Conservation (phyloP, 768 basidiomycete genomes). For the Pulveroboletus sp. region DNA sequence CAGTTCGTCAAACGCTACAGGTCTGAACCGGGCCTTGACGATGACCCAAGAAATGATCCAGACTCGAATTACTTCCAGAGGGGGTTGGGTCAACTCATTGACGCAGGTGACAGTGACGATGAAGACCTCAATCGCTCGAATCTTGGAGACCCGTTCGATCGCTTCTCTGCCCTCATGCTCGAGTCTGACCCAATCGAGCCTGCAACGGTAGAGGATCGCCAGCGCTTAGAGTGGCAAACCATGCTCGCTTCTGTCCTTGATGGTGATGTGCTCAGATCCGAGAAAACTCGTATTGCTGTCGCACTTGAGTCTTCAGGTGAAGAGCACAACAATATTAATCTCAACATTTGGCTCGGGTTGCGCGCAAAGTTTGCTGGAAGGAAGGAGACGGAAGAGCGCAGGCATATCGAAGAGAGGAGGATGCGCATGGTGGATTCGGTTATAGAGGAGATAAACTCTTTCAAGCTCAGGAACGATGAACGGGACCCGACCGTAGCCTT, state of each 20-base stretch:
- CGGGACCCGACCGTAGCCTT: slow-evolving; percentile 42
- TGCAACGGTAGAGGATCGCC: slow-evolving; percentile 67
- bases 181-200: slow-evolving; percentile 65
- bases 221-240: slow-evolving; percentile 92
- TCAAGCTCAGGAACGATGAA: slow-evolving; percentile 51
- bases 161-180: slow-evolving; percentile 46
- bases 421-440: slow-evolving; percentile 75
- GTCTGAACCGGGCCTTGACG: slow-evolving; percentile 54
- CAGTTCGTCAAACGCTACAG: slow-evolving; percentile 77
- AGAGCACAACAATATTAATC: slow-evolving; percentile 60
- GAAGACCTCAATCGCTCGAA: slow-evolving; percentile 51
- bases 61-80: slow-evolving; percentile 78
- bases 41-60: slow-evolving; percentile 74
- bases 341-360: slow-evolving; percentile 84
- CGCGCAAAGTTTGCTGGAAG: slow-evolving; percentile 81
- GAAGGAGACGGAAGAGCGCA: slow-evolving; percentile 77
- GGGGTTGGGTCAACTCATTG: slow-evolving; percentile 62
- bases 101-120: slow-evolving; percentile 72
- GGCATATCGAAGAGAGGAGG: slow-evolving; percentile 76
- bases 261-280: slow-evolving; percentile 92
- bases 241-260: slow-evolving; percentile 90
- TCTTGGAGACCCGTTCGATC: slow-evolving; percentile 45
- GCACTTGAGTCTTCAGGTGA: slow-evolving; percentile 66
- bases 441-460: slow-evolving; percentile 77
- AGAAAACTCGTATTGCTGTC: slow-evolving; percentile 87